phyloP scores from a whole-genome alignment of 2,329 filamentous ascomycete genomes.

The Monascus ruber region DNA sequence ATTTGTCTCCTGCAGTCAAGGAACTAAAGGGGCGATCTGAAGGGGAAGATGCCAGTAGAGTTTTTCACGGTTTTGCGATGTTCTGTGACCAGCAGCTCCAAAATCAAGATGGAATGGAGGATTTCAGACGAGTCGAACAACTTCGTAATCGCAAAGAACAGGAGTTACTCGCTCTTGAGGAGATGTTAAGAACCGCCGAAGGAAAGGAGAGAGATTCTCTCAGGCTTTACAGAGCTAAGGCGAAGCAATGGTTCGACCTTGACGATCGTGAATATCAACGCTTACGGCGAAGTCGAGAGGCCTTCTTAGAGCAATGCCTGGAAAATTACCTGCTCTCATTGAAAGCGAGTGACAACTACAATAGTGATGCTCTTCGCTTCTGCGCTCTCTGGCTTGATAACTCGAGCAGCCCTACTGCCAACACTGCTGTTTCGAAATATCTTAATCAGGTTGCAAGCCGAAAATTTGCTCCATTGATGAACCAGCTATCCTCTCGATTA shows the following conservation, averaged over 20 bases:
- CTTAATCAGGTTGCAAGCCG: conserved; percentile 68
- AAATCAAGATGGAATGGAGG: conserved; percentile 71
- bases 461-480: conserved; percentile 89
- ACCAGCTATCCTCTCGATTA: conserved; percentile 88
- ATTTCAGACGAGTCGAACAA: conserved; percentile 68
- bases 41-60: conserved; percentile 67
- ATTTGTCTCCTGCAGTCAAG: conserved; percentile 71
- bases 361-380: conserved; percentile 83
- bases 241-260: conserved; percentile 80
- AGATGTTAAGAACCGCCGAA: conserved; percentile 41
- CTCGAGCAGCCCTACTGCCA: conserved; percentile 63
- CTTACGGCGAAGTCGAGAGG: conserved; percentile 61
- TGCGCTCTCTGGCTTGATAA: conserved; percentile 90
- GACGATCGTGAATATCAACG: conserved; percentile 79
- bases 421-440: conserved; percentile 60
- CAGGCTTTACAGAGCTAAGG: conserved; percentile 53
- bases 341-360: conserved; percentile 72
- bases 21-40: conserved; percentile 60
- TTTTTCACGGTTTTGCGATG: conserved; percentile 87
- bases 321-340: conserved; percentile 88
- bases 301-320: conserved; percentile 77
- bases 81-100: conserved; percentile 94
- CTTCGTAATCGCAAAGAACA: conserved; percentile 69
- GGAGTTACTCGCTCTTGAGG: conserved; percentile 64
- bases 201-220: conserved; percentile 46